Evolutionary conservation across 2,329 filamentous ascomycete species (phyloP).

Genomic region (Fusarium protoensiforme): DNA sequence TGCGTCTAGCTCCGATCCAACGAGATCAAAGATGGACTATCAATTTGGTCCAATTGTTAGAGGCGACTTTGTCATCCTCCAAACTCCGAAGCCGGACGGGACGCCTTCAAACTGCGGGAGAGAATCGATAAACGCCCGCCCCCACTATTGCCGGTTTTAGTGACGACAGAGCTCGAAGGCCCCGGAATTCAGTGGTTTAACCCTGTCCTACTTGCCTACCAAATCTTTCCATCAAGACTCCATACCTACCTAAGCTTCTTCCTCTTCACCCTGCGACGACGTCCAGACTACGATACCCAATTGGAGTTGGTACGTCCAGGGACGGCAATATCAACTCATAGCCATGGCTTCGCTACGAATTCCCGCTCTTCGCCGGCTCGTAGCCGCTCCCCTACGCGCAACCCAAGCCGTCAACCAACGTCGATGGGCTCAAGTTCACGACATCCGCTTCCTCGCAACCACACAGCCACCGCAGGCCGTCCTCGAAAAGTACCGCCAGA

Average conservation of each 20-base stretch:
- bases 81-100: slow-evolving; percentile 43
- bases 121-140: slow-evolving; percentile 5
- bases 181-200: slow-evolving; percentile 26
- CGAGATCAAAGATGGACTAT: slow-evolving; percentile 12
- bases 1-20: neutral
- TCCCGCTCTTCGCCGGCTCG: slow-evolving; percentile 60
- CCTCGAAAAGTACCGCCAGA: slow-evolving; percentile 86
- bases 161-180: slow-evolving; percentile 33
- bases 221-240: slow-evolving; percentile 16
- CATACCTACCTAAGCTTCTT: neutral
- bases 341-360: slow-evolving; percentile 62
- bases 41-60: slow-evolving; percentile 36
- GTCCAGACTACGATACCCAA: neutral
- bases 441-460: slow-evolving; percentile 89
- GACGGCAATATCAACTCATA: neutral
- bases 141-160: slow-evolving; percentile 32
- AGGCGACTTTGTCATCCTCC: slow-evolving; percentile 40
- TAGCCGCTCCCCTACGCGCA: slow-evolving; percentile 46
- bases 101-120: neutral
- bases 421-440: slow-evolving; percentile 91
- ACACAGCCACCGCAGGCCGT: slow-evolving; percentile 75
- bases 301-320: slow-evolving; percentile 9
- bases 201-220: slow-evolving; percentile 7
- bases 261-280: neutral
- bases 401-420: slow-evolving; percentile 66